phyloP scores from a whole-genome alignment of 441 rosid species.

The Populus tomentosa region DNA sequence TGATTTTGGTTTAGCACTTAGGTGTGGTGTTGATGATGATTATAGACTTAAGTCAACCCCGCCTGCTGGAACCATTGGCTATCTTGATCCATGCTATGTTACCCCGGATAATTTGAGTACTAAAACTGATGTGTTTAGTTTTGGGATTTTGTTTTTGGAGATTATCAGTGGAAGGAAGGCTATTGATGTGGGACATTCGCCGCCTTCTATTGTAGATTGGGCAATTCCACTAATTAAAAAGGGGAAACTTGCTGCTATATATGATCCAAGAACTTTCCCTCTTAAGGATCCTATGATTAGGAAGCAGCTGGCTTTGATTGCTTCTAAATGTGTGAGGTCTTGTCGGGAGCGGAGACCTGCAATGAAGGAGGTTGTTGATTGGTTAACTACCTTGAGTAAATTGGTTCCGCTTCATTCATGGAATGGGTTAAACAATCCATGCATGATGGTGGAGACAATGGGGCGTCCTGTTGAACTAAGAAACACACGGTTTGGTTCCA shows the following conservation, averaged over 20 bases:
- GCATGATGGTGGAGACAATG: conserved; percentile 90
- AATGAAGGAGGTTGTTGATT: conserved; percentile 78
- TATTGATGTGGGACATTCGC: conserved; percentile 83
- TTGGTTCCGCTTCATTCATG: conserved; percentile 79
- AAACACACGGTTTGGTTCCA: conserved; percentile 21
- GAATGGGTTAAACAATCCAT: conserved; percentile 92
- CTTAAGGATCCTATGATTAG: conserved; percentile 63
- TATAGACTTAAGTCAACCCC: conserved; percentile 81
- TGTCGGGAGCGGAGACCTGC: conserved; percentile 93
- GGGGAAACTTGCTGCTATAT: conserved; percentile 73
- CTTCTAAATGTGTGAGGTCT: conserved; percentile 90
- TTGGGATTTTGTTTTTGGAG: conserved; percentile 92
- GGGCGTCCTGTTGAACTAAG: conserved; percentile 66
- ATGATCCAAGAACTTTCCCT: conserved; percentile 64
- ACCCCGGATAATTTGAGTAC: conserved; percentile 94
- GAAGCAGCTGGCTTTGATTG: conserved; percentile 80
- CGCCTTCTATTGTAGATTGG: conserved; percentile 94
- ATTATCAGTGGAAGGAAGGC: conserved; percentile 93
- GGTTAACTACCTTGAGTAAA: conserved; percentile 69
- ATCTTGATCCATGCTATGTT: conserved; percentile 91
- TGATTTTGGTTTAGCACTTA: conserved; percentile 88
- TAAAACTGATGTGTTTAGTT: conserved; percentile 93
- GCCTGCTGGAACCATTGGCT: conserved; percentile 96
- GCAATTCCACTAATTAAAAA: conserved; percentile 88
- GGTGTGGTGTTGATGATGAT: conserved; percentile 73